Evolutionary conservation across 2,329 filamentous ascomycete species (phyloP).

Genomic region (Cladosporium halotolerans): DNA sequence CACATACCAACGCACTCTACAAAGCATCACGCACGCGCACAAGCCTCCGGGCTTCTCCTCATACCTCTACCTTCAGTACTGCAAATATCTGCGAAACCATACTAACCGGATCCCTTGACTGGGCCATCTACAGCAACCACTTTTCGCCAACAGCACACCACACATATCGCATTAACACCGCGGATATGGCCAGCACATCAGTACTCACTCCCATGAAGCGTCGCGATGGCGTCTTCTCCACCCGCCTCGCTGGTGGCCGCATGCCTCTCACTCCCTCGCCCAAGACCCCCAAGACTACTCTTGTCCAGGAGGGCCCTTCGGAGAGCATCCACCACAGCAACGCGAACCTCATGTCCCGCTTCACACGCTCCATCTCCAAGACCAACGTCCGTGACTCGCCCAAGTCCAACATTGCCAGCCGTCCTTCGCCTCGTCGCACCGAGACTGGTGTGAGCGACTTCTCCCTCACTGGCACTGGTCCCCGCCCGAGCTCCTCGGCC

Average conservation of each 20-base stretch:
- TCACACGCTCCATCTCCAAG: constrained; percentile 64
- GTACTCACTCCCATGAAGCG: constrained; percentile 92
- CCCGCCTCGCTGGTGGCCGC: constrained; percentile 87
- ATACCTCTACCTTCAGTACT: constrained; percentile 27
- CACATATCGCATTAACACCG: constrained; percentile 21
- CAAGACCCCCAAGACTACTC: constrained; percentile 59
- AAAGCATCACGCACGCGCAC: constrained; percentile 1
- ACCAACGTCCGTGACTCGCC: constrained; percentile 74
- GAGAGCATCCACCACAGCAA: constrained; percentile 70
- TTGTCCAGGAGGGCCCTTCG: constrained; percentile 43
- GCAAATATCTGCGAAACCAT: constrained; percentile 31
- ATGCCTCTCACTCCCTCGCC: constrained; percentile 94
- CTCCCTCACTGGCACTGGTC: constrained; percentile 77
- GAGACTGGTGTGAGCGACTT: constrained; percentile 93
- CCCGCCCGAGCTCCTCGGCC: constrained; percentile 32
- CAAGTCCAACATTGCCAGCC: constrained; percentile 89
- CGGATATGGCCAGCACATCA: constrained; percentile 70
- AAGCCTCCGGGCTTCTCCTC: constrained; percentile 21
- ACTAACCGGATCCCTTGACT: constrained; percentile 35
- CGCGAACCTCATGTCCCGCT: constrained; percentile 71
- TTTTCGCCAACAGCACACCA: constrained; percentile 12
- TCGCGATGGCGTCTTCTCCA: constrained; percentile 85
- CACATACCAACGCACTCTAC: constrained; percentile 17
- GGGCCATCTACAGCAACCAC: constrained; percentile 28
- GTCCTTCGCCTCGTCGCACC: constrained; percentile 72